Percentiles rank a stretch among this genome's conserved stretches.
Conservation (phyloP, 306 rosid species). For the Begonia fuchsioides region DNA sequence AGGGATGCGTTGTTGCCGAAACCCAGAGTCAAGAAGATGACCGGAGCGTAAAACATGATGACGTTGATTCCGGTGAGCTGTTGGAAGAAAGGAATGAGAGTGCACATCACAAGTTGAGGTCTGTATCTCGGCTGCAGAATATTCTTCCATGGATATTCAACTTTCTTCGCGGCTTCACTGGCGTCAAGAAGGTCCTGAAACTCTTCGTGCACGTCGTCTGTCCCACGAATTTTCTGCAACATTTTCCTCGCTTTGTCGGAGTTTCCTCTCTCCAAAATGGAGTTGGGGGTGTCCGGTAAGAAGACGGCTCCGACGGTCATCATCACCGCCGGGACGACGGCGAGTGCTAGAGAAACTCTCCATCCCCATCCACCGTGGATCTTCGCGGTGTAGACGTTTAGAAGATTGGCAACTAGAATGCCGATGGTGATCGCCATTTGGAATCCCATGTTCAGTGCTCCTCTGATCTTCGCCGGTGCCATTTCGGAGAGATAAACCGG, state of each 20-base stretch:
- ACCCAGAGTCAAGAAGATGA: too few species aligned
- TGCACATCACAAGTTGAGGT: neutral
- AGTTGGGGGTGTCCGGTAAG: conserved; percentile 10
- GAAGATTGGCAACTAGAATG: conserved; percentile 7
- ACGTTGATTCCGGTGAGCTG: too few species aligned
- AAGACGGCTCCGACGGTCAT: conserved; percentile 7
- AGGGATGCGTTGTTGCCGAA: too few species aligned
- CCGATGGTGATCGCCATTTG: conserved; percentile 13
- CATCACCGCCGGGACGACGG: conserved; percentile 7
- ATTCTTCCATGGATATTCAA: conserved; percentile 6
- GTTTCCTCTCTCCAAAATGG: conserved; percentile 8
- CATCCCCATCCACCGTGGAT: conserved; percentile 7
- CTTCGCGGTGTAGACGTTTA: neutral
- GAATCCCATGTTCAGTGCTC: too few species aligned
- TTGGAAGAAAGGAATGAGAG: too few species aligned
- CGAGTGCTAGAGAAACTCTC: conserved; percentile 4
- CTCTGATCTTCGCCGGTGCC: conserved; percentile 30
- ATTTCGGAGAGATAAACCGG: conserved; percentile 30
- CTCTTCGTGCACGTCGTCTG: conserved; percentile 3
- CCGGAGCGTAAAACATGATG: too few species aligned
- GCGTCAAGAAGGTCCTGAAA: conserved; percentile 3
- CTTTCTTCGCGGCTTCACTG: conserved; percentile 5
- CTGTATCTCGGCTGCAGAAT: conserved; percentile 6
- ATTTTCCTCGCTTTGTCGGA: conserved; percentile 2
- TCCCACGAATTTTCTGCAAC: conserved; percentile 9